phyloP scores from a whole-genome alignment of 2,329 filamentous ascomycete genomes.

The Penicillium nordicum region DNA sequence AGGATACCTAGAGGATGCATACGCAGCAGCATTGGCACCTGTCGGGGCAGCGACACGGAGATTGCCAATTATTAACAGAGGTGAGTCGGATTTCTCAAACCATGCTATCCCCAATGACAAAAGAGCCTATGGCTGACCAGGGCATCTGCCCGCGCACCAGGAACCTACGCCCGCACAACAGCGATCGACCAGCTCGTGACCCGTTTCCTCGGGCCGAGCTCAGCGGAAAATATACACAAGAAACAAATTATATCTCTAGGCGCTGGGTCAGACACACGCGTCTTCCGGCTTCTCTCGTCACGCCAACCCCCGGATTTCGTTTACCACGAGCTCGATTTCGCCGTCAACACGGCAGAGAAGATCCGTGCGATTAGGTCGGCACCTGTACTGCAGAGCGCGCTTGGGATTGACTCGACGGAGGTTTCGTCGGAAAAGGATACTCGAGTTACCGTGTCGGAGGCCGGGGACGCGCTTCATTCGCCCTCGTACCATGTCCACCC shows the following conservation, averaged over 20 bases:
- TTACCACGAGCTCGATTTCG: slow-evolving; percentile 94
- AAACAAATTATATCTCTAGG: slow-evolving; percentile 86
- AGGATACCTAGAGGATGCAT: slow-evolving; percentile 81
- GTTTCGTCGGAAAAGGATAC: slow-evolving; percentile 13
- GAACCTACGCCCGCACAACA: slow-evolving; percentile 86
- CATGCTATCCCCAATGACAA: slow-evolving; percentile 6
- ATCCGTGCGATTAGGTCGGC: slow-evolving; percentile 44
- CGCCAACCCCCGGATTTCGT: slow-evolving; percentile 50
- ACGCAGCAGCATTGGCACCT: slow-evolving; percentile 67
- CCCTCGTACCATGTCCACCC: slow-evolving; percentile 56
- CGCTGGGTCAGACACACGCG: slow-evolving; percentile 88
- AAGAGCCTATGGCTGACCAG: neutral
- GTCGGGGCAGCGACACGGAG: slow-evolving; percentile 53
- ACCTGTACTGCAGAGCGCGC: slow-evolving; percentile 28
- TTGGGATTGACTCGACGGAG: slow-evolving; percentile 29
- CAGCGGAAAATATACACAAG: slow-evolving; percentile 22
- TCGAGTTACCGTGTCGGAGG: slow-evolving; percentile 36
- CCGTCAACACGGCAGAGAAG: slow-evolving; percentile 67
- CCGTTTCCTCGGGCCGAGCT: slow-evolving; percentile 58
- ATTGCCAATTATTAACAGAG: slow-evolving; percentile 90
- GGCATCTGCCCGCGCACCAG: slow-evolving; percentile 44
- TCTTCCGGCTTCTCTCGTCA: slow-evolving; percentile 66
- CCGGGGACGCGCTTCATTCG: slow-evolving; percentile 46
- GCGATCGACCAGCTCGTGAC: slow-evolving; percentile 76
- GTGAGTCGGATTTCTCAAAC: slow-evolving; percentile 43